These are phyloP conservation scores for Yamadazyma dendronema DNA, from an alignment of 1,139 yeast species.

Conservation along the genomic window DNA sequence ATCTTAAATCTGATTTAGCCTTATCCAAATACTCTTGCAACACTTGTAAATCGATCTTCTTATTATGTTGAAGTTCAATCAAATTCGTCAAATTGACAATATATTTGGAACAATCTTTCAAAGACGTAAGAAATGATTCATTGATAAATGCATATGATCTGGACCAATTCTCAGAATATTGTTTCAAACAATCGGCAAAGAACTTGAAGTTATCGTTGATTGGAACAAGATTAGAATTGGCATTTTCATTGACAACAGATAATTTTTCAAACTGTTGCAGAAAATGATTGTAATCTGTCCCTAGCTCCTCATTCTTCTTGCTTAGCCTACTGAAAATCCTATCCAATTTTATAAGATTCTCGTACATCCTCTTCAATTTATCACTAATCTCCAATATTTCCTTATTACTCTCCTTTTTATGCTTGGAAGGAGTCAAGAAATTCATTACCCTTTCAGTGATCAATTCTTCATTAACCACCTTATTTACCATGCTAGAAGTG, in stretches of 20 bases:
- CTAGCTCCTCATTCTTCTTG: slow-evolving; percentile 69
- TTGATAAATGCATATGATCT: slow-evolving; percentile 61
- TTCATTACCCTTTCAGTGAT: slow-evolving; percentile 87
- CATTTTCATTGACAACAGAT: slow-evolving; percentile 42
- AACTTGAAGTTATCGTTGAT: slow-evolving; percentile 35
- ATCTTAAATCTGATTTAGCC: slow-evolving; percentile 58
- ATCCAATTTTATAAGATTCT: slow-evolving; percentile 76
- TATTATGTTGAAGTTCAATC: slow-evolving; percentile 84
- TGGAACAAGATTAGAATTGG: slow-evolving; percentile 10
- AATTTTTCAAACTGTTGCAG: slow-evolving; percentile 68
- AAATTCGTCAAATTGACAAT: slow-evolving; percentile 71
- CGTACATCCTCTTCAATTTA: slow-evolving; percentile 78
- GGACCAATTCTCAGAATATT: slow-evolving; percentile 45
- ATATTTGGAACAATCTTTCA: slow-evolving; percentile 87
- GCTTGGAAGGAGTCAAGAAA: slow-evolving; percentile 75
- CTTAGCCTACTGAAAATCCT: slow-evolving; percentile 72
- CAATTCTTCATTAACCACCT: slow-evolving; percentile 56
- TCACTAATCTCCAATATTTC: slow-evolving; percentile 85
- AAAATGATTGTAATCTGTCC: slow-evolving; percentile 71
- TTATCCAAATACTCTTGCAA: slow-evolving; percentile 74
- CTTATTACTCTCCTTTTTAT: slow-evolving; percentile 65
- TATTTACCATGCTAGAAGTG: slow-evolving; percentile 32
- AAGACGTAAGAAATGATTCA: slow-evolving; percentile 74
- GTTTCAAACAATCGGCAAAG: slow-evolving; percentile 48
- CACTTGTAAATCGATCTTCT: slow-evolving; percentile 87